These are phyloP conservation scores for Lepraria neglecta DNA, from an alignment of 495 filamentous ascomycete species.

Conservation along the genomic window DNA sequence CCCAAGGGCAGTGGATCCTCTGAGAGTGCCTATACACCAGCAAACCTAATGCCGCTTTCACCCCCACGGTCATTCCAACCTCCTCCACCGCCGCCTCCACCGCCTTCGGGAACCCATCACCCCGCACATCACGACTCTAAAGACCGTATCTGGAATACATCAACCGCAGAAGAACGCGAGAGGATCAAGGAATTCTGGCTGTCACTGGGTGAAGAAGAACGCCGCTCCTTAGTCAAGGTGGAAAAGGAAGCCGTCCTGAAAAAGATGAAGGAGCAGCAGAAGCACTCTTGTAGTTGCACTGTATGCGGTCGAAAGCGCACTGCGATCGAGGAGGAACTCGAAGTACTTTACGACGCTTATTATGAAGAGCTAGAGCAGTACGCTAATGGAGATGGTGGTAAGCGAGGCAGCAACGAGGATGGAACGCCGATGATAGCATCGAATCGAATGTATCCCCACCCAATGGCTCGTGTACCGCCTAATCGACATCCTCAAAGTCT, in stretches of 20 bases:
- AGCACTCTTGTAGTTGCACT: conserved; percentile 96
- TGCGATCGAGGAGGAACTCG: conserved; percentile 96
- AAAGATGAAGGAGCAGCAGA: conserved; percentile 99
- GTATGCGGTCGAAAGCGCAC: conserved; percentile 95
- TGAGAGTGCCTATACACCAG: conserved; percentile 26
- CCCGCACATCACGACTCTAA: conserved; percentile 40
- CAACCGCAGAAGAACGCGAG: conserved; percentile 84
- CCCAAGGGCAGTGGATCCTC: conserved; percentile 37
- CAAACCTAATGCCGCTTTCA: conserved; percentile 25
- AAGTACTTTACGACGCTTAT: conserved; percentile 98
- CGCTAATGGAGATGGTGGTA: conserved; percentile 60
- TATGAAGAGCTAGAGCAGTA: conserved; percentile 98
- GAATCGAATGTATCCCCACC: conserved; percentile 51
- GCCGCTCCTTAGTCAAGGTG: conserved; percentile 89
- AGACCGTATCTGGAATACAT: conserved; percentile 96
- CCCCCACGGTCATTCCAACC: conserved; percentile 31
- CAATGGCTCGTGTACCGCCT: conserved; percentile 46
- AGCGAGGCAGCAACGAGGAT: conserved; percentile 52
- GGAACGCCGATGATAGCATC: conserved; percentile 59
- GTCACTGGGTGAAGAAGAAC: conserved; percentile 87
- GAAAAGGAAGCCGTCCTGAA: conserved; percentile 96
- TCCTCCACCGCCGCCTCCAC: conserved; percentile 37
- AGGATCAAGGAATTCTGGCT: conserved; percentile 99
- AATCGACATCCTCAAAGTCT: conserved; percentile 36
- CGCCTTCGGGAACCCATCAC: conserved; percentile 31